Base-by-base conservation (phyloP, 75 land plant species). In the Sequoiadendron giganteum region DNA sequence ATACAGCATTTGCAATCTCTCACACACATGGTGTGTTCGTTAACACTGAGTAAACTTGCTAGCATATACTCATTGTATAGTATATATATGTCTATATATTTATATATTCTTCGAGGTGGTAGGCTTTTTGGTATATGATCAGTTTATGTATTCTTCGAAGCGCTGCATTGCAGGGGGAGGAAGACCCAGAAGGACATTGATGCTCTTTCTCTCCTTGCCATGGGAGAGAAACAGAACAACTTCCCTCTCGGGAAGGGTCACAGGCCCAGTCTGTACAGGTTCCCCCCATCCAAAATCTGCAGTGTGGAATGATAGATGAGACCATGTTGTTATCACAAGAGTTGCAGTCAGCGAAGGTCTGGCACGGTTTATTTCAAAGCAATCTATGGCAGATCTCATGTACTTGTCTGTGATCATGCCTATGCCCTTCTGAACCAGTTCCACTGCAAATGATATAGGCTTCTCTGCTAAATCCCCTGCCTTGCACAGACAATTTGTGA, bases 251-350 rank as follows among this genome's bases (percentile, higher is more conserved):
- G 98, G 99, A 90, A 95, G 88, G 19, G 91, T 89, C 56, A 95
- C 99, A 1, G 99, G 99, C 43, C 97, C 98, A 2, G 95, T 91
- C 58, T 88, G 87, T 1, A 90, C 36, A 5, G 99, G 96, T 81
- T 94, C 94, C 16, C 98, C 99, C 98, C 98, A 98, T 16, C 99
- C 99, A 86, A 98, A 98, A 79, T 96, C 97, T 0, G 95, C 92
- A 0, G 93, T 93, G 86, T 97, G 94, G 88, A 98, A 98, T 16
- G 96, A 85, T 42, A 98, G 90, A 87, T 91, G 87, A 18, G 97
- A 92, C 99, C 99, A 98, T 15, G 95, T 95, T 13, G 98, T 97
- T 77, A 98, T 88, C 83, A 98, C 58, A 10, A 98, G 93, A 5
- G 99, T 94, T 13, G 95, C 95, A 40, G 93, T 88, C 21, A 98